Evolutionary conservation across 768 basidiomycete species (phyloP).

Genomic region (Cystobasidium ongulense): DNA sequence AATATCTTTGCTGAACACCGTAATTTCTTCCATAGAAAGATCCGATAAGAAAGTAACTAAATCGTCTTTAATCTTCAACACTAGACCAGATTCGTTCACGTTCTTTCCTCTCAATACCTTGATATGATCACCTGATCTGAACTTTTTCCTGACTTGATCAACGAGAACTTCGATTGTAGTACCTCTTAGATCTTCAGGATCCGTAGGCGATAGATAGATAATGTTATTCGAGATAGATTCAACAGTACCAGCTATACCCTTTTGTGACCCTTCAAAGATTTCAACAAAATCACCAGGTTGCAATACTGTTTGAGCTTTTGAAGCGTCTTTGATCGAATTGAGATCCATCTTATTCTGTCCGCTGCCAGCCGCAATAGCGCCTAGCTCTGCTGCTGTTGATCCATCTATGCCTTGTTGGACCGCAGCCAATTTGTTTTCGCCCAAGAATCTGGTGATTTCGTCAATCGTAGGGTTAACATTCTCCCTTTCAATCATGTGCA

Average conservation of each 20-base stretch:
- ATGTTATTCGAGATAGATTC: conserved; percentile 80
- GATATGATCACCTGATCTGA: conserved; percentile 95
- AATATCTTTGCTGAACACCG: conserved; percentile 93
- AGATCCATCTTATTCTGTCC: conserved; percentile 67
- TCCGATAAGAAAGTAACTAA: conserved; percentile 95
- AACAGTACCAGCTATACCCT: conserved; percentile 83
- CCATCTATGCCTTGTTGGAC: background rate
- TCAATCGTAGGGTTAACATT: conserved; percentile 92
- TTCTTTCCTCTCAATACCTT: conserved; percentile 96
- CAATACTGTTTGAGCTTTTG: conserved; percentile 80
- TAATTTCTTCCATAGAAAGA: conserved; percentile 92
- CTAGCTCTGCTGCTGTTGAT: background rate
- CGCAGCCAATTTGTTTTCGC: conserved; percentile 29
- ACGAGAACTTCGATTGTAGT: conserved; percentile 64
- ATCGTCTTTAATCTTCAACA: conserved; percentile 80
- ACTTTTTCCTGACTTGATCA: conserved; percentile 81
- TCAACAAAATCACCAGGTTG: conserved; percentile 97
- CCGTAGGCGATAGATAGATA: conserved; percentile 56
- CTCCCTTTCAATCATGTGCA: conserved; percentile 67
- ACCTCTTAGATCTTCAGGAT: conserved; percentile 48
- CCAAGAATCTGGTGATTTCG: conserved; percentile 82
- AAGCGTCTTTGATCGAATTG: conserved; percentile 83
- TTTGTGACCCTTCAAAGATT: conserved; percentile 92
- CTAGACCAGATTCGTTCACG: conserved; percentile 87
- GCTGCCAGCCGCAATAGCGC: background rate